phyloP scores from a whole-genome alignment of 2,329 filamentous ascomycete species.

The Drechslera avenae region DNA sequence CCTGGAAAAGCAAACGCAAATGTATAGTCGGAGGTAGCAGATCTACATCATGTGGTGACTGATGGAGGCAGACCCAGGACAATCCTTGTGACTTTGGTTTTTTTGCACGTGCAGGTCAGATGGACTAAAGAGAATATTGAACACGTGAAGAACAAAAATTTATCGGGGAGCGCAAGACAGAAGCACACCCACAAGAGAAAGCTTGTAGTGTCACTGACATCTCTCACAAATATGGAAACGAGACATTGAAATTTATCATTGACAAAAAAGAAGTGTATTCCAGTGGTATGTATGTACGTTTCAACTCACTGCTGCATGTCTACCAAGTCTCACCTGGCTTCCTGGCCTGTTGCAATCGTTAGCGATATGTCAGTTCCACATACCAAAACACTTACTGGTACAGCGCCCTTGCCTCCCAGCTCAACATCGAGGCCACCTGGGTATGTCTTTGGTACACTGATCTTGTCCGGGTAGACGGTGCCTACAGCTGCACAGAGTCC shows the following conservation, averaged over 20 bases:
- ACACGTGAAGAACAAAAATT: no score
- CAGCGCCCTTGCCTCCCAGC: conserved; percentile 53
- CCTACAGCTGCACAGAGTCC: conserved; percentile 49
- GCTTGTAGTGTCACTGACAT: neutral
- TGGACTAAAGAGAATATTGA: no score
- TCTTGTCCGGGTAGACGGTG: conserved; percentile 54
- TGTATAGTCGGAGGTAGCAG: no score
- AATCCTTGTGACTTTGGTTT: no score
- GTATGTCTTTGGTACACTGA: conserved; percentile 53
- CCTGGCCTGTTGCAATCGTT: conserved; percentile 24
- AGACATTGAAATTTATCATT: neutral
- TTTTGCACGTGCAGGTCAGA: no score
- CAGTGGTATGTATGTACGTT: conserved; percentile 16
- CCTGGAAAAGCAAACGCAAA: no score
- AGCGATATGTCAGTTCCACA: neutral
- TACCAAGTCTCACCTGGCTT: conserved; percentile 31
- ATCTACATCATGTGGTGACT: no score
- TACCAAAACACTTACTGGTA: conserved; percentile 41
- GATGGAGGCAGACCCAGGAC: no score
- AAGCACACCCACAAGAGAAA: neutral
- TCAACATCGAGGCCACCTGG: conserved; percentile 55
- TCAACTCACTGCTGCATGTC: neutral
- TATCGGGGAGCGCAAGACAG: no score
- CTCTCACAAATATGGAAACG: neutral
- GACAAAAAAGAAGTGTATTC: conserved; percentile 11